phyloP scores from a whole-genome alignment of 176 grass and related monocot genomes.

The Paspalum notatum region DNA sequence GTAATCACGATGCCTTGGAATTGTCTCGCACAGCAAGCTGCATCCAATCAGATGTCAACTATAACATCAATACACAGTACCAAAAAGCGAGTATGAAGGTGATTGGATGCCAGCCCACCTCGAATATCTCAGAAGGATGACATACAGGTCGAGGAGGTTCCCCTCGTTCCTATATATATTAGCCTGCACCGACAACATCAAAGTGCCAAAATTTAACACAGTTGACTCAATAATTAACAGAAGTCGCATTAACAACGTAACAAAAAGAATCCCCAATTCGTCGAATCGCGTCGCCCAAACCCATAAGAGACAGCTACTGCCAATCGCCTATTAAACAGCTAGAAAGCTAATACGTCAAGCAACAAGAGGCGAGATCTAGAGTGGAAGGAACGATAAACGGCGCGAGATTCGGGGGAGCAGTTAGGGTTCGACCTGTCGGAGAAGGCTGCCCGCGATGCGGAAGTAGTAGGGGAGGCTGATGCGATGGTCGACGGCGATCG shows the following conservation, averaged over 20 bases:
- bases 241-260: neutral
- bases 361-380: slow-evolving; percentile 30
- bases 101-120: slow-evolving; percentile 53
- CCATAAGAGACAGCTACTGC: neutral
- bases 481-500: slow-evolving; percentile 85
- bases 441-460: slow-evolving; percentile 85
- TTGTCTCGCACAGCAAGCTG: slow-evolving; percentile 96
- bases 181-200: slow-evolving; percentile 59
- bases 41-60: slow-evolving; percentile 31
- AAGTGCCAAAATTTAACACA: slow-evolving; percentile 26
- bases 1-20: slow-evolving; percentile 87
- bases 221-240: slow-evolving; percentile 25
- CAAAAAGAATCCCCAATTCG: slow-evolving; percentile 40
- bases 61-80: neutral
- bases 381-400: neutral
- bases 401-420: neutral
- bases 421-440: slow-evolving; percentile 78
- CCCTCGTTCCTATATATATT: slow-evolving; percentile 92
- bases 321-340: neutral
- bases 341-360: neutral
- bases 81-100: slow-evolving; percentile 30
- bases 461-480: slow-evolving; percentile 92
- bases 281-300: slow-evolving; percentile 5
- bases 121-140: slow-evolving; percentile 91
- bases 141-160: slow-evolving; percentile 91